Evolutionary conservation across 208 protist genomes (phyloP), one percentile per base, ranked within the genome.

Genomic region (Acanthamoeba culbertsoni): DNA sequence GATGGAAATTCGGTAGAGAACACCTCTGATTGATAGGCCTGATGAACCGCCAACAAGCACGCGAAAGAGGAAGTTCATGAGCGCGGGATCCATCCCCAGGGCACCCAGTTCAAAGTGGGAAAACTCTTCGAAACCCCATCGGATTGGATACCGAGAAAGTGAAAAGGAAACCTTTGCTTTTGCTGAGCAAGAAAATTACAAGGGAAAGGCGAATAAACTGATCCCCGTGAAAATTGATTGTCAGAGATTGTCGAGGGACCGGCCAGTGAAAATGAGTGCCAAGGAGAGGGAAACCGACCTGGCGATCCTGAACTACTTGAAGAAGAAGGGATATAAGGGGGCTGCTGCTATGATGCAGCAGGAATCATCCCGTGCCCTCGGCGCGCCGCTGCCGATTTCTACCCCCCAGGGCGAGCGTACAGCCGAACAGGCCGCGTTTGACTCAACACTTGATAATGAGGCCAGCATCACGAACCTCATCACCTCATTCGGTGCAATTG

Each of bases 401-500:
- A 33, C n/a, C 23, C 31, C 33, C 28, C 31, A 33, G 5, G 65
- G 65, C 28, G 65, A 75, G 18, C 65, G 65, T 20, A 46, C 65
- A 20, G 33, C 65, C n/a, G 82, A 90, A 53, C 82, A 90, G 53
- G 33, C 55, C 53, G 35, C 82, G 10, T 90, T 90, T 45, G 82
- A 90, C 18, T 12, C 37, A 18, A n/a, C 51, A 35, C 55, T 90
- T 10, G 82, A 90, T 18, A 46, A 40, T 7, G 82, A 90, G 20
- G 82, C 55, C 4, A 71, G 82, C 82, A 68, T 68, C 14, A 90
- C 53, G 1, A 90, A 90, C 40, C 55, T 71, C 51, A 90, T 90
- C 14, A 45, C 53, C 14, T 62, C 82, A n/a, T 90, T 71, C 31
- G 55, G 55, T 37, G 18, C 46, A 45, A 45, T 90, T 33, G 82